Conservation (phyloP, 2,329 filamentous ascomycete species). For the Harringtonia aguacate region DNA sequence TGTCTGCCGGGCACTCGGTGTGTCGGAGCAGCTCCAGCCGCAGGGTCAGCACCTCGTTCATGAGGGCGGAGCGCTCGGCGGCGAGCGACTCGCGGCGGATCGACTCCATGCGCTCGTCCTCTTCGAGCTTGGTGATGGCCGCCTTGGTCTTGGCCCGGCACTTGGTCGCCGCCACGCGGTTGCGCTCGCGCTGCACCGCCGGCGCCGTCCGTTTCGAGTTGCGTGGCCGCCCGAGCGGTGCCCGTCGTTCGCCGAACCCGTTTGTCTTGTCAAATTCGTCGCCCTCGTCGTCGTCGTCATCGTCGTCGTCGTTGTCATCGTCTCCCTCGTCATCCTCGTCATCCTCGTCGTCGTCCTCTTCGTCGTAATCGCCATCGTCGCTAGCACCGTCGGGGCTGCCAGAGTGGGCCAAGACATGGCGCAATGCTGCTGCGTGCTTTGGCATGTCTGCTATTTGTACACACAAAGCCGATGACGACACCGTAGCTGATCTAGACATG, state of each 20-base stretch:
- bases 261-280: background rate
- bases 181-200: conserved; percentile 12
- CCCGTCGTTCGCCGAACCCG: background rate
- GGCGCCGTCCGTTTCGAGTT: background rate
- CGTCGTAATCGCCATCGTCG: background rate
- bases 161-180: conserved; percentile 19
- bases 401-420: background rate
- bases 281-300: background rate
- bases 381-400: background rate
- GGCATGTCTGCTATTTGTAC: too few relatives aligned
- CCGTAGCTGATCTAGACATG: too few relatives aligned
- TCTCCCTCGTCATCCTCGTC: background rate
- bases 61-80: conserved; percentile 12
- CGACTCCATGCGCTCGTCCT: conserved; percentile 11
- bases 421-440: too few relatives aligned
- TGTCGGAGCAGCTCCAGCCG: conserved; percentile 20
- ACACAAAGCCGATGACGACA: too few relatives aligned
- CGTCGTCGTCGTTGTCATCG: background rate
- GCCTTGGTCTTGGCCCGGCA: conserved; percentile 20
- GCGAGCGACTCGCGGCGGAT: conserved; percentile 11
- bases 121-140: conserved; percentile 15
- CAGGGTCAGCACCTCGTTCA: conserved; percentile 19
- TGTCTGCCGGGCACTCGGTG: conserved; percentile 14
- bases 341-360: background rate
- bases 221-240: background rate